Conservation (phyloP, 306 rosid genomes). For the peach (Prunus persica) region DNA sequence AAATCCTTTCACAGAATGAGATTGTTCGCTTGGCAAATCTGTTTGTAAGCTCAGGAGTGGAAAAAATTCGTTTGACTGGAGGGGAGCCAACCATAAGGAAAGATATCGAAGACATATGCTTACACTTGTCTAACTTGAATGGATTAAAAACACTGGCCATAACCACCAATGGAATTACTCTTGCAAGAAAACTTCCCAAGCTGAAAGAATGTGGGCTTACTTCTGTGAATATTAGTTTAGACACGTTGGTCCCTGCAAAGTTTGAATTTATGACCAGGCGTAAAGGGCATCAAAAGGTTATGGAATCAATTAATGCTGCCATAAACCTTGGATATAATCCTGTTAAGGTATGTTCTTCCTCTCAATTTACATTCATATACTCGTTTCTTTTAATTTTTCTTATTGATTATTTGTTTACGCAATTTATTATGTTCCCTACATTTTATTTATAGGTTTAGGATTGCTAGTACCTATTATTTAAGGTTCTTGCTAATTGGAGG, state of each 20-base stretch:
- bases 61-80: constrained; percentile 85
- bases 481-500: background rate
- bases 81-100: constrained; percentile 93
- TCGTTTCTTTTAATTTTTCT: constrained; percentile 10
- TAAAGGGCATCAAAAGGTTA: constrained; percentile 76
- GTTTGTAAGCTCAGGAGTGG: constrained; percentile 75
- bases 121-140: constrained; percentile 61
- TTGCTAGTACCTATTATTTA: background rate
- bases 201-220: constrained; percentile 81
- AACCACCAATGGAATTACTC: constrained; percentile 78
- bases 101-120: constrained; percentile 83
- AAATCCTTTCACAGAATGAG: constrained; percentile 59
- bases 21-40: constrained; percentile 63
- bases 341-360: constrained; percentile 58
- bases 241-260: constrained; percentile 81
- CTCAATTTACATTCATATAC: constrained; percentile 3
- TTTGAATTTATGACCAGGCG: constrained; percentile 93
- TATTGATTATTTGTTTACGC: constrained; percentile 5
- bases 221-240: constrained; percentile 78
- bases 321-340: constrained; percentile 78
- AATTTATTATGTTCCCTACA: constrained; percentile 1
- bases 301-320: constrained; percentile 78
- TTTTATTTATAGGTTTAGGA: background rate
- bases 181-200: constrained; percentile 68
- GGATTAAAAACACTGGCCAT: constrained; percentile 70